phyloP scores from a whole-genome alignment of 139 green algal species.

The Coelastrella sp. region DNA sequence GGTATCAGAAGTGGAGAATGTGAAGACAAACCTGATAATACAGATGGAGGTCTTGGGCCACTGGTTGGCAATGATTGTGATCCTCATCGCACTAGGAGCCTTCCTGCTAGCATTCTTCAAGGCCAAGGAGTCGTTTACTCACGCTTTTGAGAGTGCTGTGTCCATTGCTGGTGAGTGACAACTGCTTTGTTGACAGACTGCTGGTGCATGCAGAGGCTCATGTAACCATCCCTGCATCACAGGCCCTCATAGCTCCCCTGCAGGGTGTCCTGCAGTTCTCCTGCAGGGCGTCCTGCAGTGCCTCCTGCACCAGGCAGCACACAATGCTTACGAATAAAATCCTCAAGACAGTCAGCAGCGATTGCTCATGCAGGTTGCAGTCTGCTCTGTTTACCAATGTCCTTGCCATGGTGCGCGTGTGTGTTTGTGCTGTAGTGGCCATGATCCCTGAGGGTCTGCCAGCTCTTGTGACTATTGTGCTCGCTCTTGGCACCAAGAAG shows the following conservation, averaged over 20 bases:
- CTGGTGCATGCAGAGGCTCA: not conserved
- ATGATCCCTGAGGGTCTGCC: slow-evolving; percentile 66
- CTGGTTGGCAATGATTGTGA: slow-evolving; percentile 53
- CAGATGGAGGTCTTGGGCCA: slow-evolving; percentile 62
- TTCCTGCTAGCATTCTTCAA: slow-evolving; percentile 60
- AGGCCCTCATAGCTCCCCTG: no score
- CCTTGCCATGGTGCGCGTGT: not conserved
- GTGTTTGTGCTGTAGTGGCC: slow-evolving; percentile 44
- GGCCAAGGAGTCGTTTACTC: slow-evolving; percentile 19
- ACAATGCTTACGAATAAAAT: no score
- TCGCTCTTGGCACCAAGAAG: slow-evolving; percentile 54
- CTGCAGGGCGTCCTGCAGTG: no score
- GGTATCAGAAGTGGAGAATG: slow-evolving; percentile 48
- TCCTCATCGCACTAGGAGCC: slow-evolving; percentile 46
- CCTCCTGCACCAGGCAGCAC: no score
- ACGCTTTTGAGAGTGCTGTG: slow-evolving; percentile 64
- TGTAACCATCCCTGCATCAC: not conserved
- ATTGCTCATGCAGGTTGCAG: no score
- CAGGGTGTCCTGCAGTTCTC: no score
- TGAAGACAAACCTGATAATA: slow-evolving; percentile 60
- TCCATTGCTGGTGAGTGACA: slow-evolving; percentile 53
- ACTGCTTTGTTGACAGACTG: no score
- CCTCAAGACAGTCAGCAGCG: no score
- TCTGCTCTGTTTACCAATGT: not conserved
- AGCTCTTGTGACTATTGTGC: slow-evolving; percentile 63